Evolutionary conservation across 495 filamentous ascomycete species (phyloP).

Genomic region (Penicillium nucicola): DNA sequence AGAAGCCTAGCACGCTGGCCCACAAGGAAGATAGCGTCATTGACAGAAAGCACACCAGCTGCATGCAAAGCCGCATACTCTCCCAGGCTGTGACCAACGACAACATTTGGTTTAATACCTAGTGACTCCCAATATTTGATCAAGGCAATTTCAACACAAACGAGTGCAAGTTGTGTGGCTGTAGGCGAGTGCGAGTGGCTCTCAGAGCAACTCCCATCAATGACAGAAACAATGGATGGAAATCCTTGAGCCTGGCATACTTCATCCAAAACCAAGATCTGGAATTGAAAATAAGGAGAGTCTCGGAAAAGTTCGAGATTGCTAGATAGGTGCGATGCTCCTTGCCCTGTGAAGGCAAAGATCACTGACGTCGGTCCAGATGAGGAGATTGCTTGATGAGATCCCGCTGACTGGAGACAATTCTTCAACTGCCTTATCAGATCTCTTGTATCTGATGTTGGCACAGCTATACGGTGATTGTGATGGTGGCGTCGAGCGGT

Average conservation of each 20-base stretch:
- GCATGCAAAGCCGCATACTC: constrained; percentile 83
- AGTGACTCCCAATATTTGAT: constrained; percentile 69
- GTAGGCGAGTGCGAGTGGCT: constrained; percentile 49
- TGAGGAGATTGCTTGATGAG: no score
- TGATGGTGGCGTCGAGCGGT: constrained; percentile 71
- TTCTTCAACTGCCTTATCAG: background rate
- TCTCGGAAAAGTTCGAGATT: constrained; percentile 20
- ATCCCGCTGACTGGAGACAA: background rate
- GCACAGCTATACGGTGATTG: constrained; percentile 41
- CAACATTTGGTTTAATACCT: constrained; percentile 66
- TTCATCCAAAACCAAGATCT: constrained; percentile 22
- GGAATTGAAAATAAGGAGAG: constrained; percentile 20
- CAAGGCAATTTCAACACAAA: constrained; percentile 73
- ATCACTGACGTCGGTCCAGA: constrained; percentile 28
- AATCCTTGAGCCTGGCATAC: constrained; percentile 28
- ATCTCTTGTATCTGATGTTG: background rate
- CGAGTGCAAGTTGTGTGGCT: constrained; percentile 69
- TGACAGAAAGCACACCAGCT: constrained; percentile 71
- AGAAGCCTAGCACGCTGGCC: constrained; percentile 22
- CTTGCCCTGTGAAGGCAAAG: constrained; percentile 72
- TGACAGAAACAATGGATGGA: constrained; percentile 12
- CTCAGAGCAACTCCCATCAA: background rate
- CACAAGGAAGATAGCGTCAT: constrained; percentile 64
- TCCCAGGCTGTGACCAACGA: constrained; percentile 79
- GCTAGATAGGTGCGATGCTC: constrained; percentile 47